Percentiles rank a stretch among this genome's conserved stretches.
These are phyloP conservation scores for Clausena lansium DNA, from an alignment of 345 rosid species.

Conservation along the genomic window DNA sequence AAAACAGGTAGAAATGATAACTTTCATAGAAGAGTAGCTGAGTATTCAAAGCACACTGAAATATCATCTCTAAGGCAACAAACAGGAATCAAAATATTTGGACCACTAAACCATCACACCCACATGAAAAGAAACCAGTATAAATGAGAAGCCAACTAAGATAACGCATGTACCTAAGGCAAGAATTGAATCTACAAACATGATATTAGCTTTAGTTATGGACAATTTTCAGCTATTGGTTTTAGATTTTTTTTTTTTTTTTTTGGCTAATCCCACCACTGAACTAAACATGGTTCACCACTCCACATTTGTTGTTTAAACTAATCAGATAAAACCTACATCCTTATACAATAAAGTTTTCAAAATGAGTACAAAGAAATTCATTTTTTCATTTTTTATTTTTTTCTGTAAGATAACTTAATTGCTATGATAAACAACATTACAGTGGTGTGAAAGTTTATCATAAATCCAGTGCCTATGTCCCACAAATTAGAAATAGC, in stretches of 20 bases:
- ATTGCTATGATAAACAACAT: not conserved
- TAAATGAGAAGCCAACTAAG: not conserved
- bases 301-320: not conserved
- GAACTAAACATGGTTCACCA: not conserved
- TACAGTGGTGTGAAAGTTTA: not conserved
- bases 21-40: not conserved
- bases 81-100: not conserved
- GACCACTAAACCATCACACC: not conserved
- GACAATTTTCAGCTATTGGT: not conserved
- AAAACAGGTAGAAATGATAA: not conserved
- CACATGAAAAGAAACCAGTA: not conserved
- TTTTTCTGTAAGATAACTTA: no score
- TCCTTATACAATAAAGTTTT: not conserved
- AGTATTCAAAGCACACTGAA: not conserved
- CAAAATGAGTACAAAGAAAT: not conserved
- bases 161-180: not conserved
- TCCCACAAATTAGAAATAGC: not conserved
- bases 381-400: not conserved
- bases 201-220: not conserved
- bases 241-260: not conserved
- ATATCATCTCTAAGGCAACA: not conserved
- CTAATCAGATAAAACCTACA: not conserved
- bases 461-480: not conserved
- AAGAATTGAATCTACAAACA: not conserved
- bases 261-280: not conserved